Conservation (phyloP, 106 monocot species). For the Dendrobium chrysotoxum region DNA sequence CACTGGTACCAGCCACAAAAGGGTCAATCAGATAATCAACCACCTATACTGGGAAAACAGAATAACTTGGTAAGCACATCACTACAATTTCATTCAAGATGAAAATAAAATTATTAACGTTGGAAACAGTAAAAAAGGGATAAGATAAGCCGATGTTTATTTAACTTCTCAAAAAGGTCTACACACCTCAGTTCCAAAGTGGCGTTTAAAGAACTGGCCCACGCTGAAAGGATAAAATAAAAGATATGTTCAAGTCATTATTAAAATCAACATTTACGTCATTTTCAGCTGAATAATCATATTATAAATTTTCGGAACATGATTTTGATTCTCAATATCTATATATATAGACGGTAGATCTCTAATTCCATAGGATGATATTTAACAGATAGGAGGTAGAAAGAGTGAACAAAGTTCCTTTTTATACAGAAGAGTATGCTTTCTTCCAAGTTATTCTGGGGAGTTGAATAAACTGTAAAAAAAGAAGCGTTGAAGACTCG, state of each 20-base stretch:
- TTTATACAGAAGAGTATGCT: too few species aligned
- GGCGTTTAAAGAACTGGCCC: conserved; percentile 81
- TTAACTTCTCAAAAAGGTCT: conserved; percentile 1
- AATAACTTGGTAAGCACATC: background rate
- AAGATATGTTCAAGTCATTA: background rate
- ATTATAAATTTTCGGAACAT: background rate
- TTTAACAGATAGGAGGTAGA: too few species aligned
- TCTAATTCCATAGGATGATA: too few species aligned
- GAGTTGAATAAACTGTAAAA: too few species aligned
- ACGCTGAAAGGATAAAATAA: conserved; percentile 55
- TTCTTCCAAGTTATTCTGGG: too few species aligned
- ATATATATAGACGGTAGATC: too few species aligned
- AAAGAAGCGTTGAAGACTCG: too few species aligned
- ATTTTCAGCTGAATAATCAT: background rate
- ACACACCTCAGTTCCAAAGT: conserved; percentile 92
- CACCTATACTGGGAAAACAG: conserved; percentile 42
- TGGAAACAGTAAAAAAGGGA: background rate
- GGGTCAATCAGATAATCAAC: conserved; percentile 95
- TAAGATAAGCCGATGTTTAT: background rate
- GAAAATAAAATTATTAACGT: background rate
- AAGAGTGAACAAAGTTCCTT: too few species aligned
- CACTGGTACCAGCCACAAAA: conserved; percentile 92
- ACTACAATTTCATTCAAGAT: background rate
- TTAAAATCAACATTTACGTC: background rate
- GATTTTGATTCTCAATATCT: background rate